phyloP scores from a whole-genome alignment of 2,329 filamentous ascomycete genomes.

The Cytospora piceicola region DNA sequence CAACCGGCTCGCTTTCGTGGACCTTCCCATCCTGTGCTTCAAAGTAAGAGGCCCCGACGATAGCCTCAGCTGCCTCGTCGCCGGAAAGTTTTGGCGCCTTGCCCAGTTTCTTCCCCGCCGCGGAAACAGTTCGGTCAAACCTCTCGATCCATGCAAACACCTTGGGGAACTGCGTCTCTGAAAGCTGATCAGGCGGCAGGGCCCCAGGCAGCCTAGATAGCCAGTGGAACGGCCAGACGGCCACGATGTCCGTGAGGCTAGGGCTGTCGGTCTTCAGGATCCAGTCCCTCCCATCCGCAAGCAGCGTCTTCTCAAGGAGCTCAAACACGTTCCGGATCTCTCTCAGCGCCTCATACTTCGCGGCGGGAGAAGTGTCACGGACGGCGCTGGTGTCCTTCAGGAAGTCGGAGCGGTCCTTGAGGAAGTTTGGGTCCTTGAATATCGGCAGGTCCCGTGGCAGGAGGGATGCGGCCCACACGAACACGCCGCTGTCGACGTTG shows the following conservation, averaged over 20 bases:
- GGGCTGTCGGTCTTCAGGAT: constrained; percentile 57
- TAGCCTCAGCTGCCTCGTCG: constrained; percentile 53
- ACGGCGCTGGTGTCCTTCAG: constrained; percentile 33
- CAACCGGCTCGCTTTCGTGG: constrained; percentile 53
- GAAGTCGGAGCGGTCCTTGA: constrained; percentile 57
- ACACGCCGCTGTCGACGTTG: constrained; percentile 61
- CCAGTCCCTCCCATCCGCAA: constrained; percentile 71
- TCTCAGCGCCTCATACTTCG: constrained; percentile 58
- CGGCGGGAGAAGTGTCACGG: constrained; percentile 34
- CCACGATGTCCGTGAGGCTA: constrained; percentile 69
- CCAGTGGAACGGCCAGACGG: constrained; percentile 72
- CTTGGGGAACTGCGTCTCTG: constrained; percentile 56
- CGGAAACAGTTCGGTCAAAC: constrained; percentile 56
- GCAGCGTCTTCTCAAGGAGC: constrained; percentile 63
- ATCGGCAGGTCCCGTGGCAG: constrained; percentile 61
- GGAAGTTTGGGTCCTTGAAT: constrained; percentile 61
- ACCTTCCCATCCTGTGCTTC: constrained; percentile 48
- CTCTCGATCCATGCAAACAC: constrained; percentile 67
- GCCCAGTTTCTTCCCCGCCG: constrained; percentile 42
- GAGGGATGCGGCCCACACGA: constrained; percentile 54
- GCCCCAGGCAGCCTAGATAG: constrained; percentile 58
- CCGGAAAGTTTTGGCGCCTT: constrained; percentile 54
- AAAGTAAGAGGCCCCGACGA: constrained; percentile 51
- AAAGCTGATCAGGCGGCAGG: constrained; percentile 57
- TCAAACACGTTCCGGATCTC: constrained; percentile 59